Base-by-base conservation (phyloP, 176 grass and related monocot species). In the Thalia dealbata region DNA sequence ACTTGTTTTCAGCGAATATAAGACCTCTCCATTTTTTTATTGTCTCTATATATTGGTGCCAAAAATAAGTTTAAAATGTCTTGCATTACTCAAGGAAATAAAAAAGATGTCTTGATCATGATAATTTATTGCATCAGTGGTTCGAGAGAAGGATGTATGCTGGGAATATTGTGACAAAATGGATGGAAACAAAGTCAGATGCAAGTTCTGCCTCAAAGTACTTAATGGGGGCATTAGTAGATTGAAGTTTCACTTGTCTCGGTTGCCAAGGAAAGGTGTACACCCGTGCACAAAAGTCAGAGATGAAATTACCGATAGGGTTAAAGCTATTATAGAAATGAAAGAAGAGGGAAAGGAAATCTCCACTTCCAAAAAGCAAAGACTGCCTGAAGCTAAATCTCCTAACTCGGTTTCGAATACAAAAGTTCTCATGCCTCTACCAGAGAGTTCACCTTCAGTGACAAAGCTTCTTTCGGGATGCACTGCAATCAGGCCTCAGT, bases 111-210 rank as follows among this genome's bases (percentile, higher is more conserved):
- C 4, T 38, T 75, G 56, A 18, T 10, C 48, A 35, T 64, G 58
- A 72, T 52, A 44, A 63, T 65, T 62, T 13, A 30, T 6, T 60
- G 13, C 63, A 72, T 67, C 68, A 81, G 83, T 85, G 91, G 92
- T 96, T 67, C 82, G 87, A 76, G 95, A 97, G 71, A 97, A 75
- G 80, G 89, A 97, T 82, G 85, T 77, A 68, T 97, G 95, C 73
- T 97, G 85, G 90, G 95, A 97, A 79, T 97, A 92, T 71, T 92
- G 95, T 38, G 93, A 96, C 62, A 96, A 96, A 67, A 75, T 96
- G 73, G 95, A 92, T 1, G 95, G 90, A 65, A 97, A 97, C 79
- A 97, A 92, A 26, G 95, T 97, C 58, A 80, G 79, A 79, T 97
- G 90, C 83, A 92, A 86, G 73, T 92, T 92, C 78, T 97, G 87